phyloP scores from a whole-genome alignment of 2,329 filamentous ascomycete genomes.

The Coniochaeta sp. region DNA sequence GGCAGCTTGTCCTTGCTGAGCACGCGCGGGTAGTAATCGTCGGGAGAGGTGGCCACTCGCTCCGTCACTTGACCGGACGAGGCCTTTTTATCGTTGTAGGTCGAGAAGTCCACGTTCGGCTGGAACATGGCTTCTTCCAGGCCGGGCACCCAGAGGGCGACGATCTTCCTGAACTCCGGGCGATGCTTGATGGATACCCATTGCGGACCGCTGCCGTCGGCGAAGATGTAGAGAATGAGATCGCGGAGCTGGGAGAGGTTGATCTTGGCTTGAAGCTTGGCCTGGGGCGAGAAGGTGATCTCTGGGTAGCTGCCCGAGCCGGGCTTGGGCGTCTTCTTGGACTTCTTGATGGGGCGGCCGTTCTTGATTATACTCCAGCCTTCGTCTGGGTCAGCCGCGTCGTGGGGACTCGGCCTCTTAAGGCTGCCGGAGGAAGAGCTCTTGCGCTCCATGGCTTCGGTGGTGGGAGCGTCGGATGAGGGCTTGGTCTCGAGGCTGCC shows the following conservation, averaged over 20 bases:
- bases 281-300: constrained; percentile 49
- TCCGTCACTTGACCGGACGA: constrained; percentile 22
- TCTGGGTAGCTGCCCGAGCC: constrained; percentile 51
- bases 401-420: constrained; percentile 43
- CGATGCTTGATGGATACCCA: constrained; percentile 59
- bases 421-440: constrained; percentile 29
- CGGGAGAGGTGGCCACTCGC: constrained; percentile 37
- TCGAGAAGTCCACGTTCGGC: constrained; percentile 42
- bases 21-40: constrained; percentile 52
- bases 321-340: constrained; percentile 53
- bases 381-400: constrained; percentile 27
- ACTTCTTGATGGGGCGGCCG: constrained; percentile 47
- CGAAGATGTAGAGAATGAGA: constrained; percentile 59
- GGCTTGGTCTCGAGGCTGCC: neutral
- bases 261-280: constrained; percentile 54
- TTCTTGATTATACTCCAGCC: constrained; percentile 47
- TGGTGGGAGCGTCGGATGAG: constrained; percentile 9
- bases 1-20: constrained; percentile 46
- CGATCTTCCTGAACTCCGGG: constrained; percentile 67
- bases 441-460: constrained; percentile 6
- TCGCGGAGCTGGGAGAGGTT: constrained; percentile 57
- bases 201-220: constrained; percentile 57
- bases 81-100: constrained; percentile 31
- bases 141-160: constrained; percentile 86
- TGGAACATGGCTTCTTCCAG: constrained; percentile 88